Conservation (phyloP, 306 rosid species). For the Trifolium subterraneum region DNA sequence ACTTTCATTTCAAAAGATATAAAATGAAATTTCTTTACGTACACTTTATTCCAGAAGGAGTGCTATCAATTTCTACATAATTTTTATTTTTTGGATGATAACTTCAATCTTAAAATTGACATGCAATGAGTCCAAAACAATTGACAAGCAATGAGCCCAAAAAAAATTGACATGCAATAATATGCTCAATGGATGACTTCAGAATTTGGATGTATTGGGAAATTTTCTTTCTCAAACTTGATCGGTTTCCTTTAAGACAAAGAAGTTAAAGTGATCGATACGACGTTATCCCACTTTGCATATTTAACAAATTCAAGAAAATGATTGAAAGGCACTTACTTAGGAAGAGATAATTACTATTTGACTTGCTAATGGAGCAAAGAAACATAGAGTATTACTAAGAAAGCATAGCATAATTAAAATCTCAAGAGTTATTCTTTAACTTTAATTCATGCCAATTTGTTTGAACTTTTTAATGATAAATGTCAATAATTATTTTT, state of each 20-base stretch:
- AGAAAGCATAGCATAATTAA: neutral
- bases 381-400: constrained; percentile 16
- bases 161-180: too few species aligned
- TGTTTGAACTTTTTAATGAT: constrained; percentile 38
- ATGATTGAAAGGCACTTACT: constrained; percentile 33
- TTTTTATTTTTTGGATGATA: too few species aligned
- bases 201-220: constrained; percentile 30
- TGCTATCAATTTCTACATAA: too few species aligned
- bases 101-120: too few species aligned
- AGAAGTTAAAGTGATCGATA: constrained; percentile 47
- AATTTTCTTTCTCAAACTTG: constrained; percentile 42
- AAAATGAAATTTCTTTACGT: too few species aligned
- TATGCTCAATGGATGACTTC: neutral
- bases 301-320: constrained; percentile 39
- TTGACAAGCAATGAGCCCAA: too few species aligned
- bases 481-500: neutral
- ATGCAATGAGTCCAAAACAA: too few species aligned
- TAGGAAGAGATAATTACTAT: constrained; percentile 7
- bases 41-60: too few species aligned
- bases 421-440: constrained; percentile 4
- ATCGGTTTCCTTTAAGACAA: constrained; percentile 40
- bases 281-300: constrained; percentile 44
- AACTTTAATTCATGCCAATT: constrained; percentile 27
- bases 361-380: constrained; percentile 16
- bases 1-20: too few species aligned